phyloP scores from a whole-genome alignment of 1,139 yeast species.

The Casaregolazyma suthepensis region DNA sequence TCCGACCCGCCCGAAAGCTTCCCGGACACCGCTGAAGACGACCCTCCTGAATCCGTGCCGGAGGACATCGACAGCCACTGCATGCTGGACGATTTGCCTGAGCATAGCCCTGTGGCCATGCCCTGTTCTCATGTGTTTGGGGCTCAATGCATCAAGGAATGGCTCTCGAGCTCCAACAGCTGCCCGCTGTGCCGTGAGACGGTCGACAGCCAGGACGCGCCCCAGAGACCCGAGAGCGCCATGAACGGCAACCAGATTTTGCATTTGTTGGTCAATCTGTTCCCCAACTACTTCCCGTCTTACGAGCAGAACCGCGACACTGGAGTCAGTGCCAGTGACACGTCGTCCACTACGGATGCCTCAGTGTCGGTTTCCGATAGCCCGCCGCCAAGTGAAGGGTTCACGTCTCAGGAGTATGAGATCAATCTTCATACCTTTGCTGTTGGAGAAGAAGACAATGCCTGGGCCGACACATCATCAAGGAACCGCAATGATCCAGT shows the following conservation, averaged over 20 bases:
- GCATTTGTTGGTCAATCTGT: slow-evolving; percentile 5
- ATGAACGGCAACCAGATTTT: background rate
- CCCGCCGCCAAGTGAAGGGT: background rate
- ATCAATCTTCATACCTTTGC: slow-evolving; percentile 1
- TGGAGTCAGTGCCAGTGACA: background rate
- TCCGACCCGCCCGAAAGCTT: slow-evolving; percentile 7
- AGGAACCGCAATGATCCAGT: background rate
- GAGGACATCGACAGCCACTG: slow-evolving; percentile 2
- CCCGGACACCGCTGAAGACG: slow-evolving; percentile 10
- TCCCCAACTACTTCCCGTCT: slow-evolving; percentile 6
- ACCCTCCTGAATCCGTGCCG: slow-evolving; percentile 18
- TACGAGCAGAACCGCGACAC: slow-evolving; percentile 1
- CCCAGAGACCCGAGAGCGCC: background rate
- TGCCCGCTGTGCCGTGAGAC: slow-evolving; percentile 77
- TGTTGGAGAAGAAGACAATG: background rate
- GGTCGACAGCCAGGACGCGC: slow-evolving; percentile 36
- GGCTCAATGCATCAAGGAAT: slow-evolving; percentile 60
- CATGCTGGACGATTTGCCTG: slow-evolving; percentile 1
- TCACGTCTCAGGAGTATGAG: background rate
- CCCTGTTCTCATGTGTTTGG: slow-evolving; percentile 85
- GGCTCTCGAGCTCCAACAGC: slow-evolving; percentile 63
- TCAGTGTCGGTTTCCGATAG: background rate
- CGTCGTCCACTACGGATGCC: background rate
- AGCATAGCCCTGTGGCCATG: slow-evolving; percentile 61
- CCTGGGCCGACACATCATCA: background rate